These are phyloP conservation scores for Dissophora globulifera DNA, from an alignment of 192 early-diverging fungal species.

Conservation along the genomic window DNA sequence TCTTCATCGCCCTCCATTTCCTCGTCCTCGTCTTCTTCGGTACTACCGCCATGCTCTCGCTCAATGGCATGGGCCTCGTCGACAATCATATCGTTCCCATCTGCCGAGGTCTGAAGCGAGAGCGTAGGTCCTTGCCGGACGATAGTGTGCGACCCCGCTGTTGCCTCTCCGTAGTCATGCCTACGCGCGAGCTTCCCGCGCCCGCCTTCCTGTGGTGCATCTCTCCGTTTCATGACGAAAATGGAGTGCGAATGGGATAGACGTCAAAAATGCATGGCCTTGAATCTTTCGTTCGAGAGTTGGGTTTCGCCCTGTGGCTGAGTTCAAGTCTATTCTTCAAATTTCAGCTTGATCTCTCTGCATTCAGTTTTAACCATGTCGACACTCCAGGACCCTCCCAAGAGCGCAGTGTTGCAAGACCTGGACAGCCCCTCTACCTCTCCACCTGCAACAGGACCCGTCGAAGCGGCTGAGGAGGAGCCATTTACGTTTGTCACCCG, in stretches of 20 bases:
- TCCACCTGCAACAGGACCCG: background rate
- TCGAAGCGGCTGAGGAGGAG: constrained; percentile 12
- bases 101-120: background rate
- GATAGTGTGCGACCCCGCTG: constrained; percentile 13
- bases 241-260: background rate
- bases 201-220: constrained; percentile 8
- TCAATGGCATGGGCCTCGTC: background rate
- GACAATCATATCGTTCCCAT: background rate
- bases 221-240: constrained; percentile 27
- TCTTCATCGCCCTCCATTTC: constrained; percentile 5
- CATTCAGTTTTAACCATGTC: too few species aligned
- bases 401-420: background rate
- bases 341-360: too few species aligned
- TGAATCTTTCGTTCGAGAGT: too few species aligned
- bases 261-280: background rate
- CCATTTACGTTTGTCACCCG: constrained; percentile 29
- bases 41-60: background rate
- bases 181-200: constrained; percentile 8
- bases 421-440: background rate
- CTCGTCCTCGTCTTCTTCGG: constrained; percentile 1
- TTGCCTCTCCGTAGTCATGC: too few species aligned
- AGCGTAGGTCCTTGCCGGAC: constrained; percentile 9
- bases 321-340: too few species aligned
- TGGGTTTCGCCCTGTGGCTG: background rate
- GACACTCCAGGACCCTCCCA: background rate